Evolutionary conservation across 306 rosid species (phyloP).

Genomic region (Chamaecrista fasciculata): DNA sequence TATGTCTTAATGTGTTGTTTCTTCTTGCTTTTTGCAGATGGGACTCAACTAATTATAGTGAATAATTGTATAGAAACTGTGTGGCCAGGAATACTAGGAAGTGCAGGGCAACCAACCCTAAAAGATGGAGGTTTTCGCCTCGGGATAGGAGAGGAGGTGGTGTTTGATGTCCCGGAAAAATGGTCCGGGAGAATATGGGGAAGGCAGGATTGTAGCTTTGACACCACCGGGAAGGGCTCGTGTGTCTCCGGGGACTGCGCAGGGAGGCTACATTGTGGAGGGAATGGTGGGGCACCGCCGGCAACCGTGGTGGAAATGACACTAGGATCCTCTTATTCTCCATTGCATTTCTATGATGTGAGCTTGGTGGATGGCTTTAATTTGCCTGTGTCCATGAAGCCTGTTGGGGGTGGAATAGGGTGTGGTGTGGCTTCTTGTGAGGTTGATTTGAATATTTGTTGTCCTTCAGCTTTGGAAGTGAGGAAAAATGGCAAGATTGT

Average conservation of each 20-base stretch:
- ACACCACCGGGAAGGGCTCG: slow-evolving; percentile 58
- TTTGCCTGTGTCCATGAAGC: slow-evolving; percentile 92
- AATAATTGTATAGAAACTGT: slow-evolving; percentile 85
- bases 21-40: slow-evolving; percentile 53
- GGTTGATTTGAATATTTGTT: slow-evolving; percentile 83
- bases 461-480: slow-evolving; percentile 90
- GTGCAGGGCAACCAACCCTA: slow-evolving; percentile 75
- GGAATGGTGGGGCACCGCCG: slow-evolving; percentile 75
- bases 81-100: slow-evolving; percentile 93
- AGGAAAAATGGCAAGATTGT: slow-evolving; percentile 68
- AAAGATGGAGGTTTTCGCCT: slow-evolving; percentile 79
- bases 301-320: slow-evolving; percentile 96
- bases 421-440: slow-evolving; percentile 91
- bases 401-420: slow-evolving; percentile 85
- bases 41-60: slow-evolving; percentile 74
- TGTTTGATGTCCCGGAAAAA: slow-evolving; percentile 61
- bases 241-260: slow-evolving; percentile 78
- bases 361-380: slow-evolving; percentile 95
- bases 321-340: slow-evolving; percentile 81
- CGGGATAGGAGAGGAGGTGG: slow-evolving; percentile 72
- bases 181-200: slow-evolving; percentile 99
- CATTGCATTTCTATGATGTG: slow-evolving; percentile 85
- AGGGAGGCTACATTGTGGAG: slow-evolving; percentile 58
- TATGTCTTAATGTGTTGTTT: not conserved
- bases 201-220: slow-evolving; percentile 80